These are phyloP conservation scores for Arxiozyma slooffiae DNA, from an alignment of 1,139 yeast genomes.

Conservation along the genomic window DNA sequence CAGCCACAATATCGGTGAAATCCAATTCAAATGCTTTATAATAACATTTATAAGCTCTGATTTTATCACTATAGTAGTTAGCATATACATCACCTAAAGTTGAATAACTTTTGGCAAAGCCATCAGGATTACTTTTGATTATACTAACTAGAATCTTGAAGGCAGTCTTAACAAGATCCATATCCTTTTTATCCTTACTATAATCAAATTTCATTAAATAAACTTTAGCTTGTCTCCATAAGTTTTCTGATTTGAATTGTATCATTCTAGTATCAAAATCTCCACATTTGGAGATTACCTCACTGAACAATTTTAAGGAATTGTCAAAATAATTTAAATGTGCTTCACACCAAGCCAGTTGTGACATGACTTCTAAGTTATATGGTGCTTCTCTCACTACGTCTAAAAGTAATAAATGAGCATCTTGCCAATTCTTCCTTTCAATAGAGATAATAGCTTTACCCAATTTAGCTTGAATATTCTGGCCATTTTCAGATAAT, in stretches of 20 bases:
- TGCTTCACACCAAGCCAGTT: slow-evolving; percentile 72
- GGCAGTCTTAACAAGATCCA: slow-evolving; percentile 31
- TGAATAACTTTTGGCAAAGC: slow-evolving; percentile 69
- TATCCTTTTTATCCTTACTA: slow-evolving; percentile 20
- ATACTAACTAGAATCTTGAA: slow-evolving; percentile 53
- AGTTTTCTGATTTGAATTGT: slow-evolving; percentile 49
- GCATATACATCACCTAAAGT: slow-evolving; percentile 65
- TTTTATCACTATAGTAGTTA: slow-evolving; percentile 45
- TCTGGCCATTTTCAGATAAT: slow-evolving; percentile 41
- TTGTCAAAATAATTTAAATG: slow-evolving; percentile 40
- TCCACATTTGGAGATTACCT: slow-evolving; percentile 36
- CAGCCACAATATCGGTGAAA: slow-evolving; percentile 64
- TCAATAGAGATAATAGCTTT: slow-evolving; percentile 71
- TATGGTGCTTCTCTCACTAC: slow-evolving; percentile 45
- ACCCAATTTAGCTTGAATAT: slow-evolving; percentile 63
- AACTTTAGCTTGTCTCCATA: slow-evolving; percentile 69
- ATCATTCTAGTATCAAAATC: slow-evolving; percentile 46
- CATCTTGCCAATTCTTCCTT: slow-evolving; percentile 46
- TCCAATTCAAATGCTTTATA: slow-evolving; percentile 85
- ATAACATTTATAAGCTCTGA: slow-evolving; percentile 76
- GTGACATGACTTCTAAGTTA: slow-evolving; percentile 54
- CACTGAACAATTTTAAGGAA: slow-evolving; percentile 46
- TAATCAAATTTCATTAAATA: slow-evolving; percentile 31
- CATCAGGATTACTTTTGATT: slow-evolving; percentile 51
- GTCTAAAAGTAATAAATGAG: slow-evolving; percentile 41